phyloP scores from a whole-genome alignment of 352 stramenopile species.

The Detonula confervacea region DNA sequence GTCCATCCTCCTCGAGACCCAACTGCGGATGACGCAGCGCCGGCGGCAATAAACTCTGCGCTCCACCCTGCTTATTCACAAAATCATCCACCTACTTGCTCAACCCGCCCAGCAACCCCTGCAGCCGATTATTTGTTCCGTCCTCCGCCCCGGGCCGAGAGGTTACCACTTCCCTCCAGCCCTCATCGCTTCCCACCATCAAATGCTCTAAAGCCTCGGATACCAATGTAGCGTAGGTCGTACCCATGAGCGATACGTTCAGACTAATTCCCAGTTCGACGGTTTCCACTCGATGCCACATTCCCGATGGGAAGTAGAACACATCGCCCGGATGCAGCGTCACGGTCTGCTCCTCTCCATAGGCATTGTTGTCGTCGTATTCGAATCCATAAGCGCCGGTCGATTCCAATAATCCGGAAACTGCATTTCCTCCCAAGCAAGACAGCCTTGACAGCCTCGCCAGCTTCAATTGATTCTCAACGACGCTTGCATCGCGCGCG shows the following conservation, averaged over 20 bases:
- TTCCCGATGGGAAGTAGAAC: constrained; percentile 82
- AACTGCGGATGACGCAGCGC: constrained; percentile 60
- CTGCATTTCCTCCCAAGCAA: constrained; percentile 3
- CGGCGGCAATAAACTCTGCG: constrained; percentile 67
- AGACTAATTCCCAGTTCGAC: constrained; percentile 74
- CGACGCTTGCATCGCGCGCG: constrained; percentile 54
- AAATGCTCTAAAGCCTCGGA: constrained; percentile 75
- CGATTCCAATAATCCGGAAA: neutral
- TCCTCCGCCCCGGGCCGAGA: constrained; percentile 18
- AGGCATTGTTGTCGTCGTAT: constrained; percentile 62
- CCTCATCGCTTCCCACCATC: constrained; percentile 60
- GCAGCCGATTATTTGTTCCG: constrained; percentile 26
- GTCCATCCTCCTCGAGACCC: neutral
- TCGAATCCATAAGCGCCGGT: constrained; percentile 46
- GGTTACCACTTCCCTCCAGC: constrained; percentile 69
- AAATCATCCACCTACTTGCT: constrained; percentile 55
- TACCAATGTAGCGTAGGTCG: constrained; percentile 72
- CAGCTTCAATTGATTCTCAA: constrained; percentile 87
- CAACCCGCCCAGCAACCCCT: constrained; percentile 71
- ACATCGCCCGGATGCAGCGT: constrained; percentile 77
- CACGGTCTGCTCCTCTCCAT: constrained; percentile 56
- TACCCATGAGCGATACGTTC: constrained; percentile 83
- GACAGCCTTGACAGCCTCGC: constrained; percentile 69
- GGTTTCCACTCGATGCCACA: constrained; percentile 85
- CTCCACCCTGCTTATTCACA: constrained; percentile 27